Conservation (phyloP, 805 yeast species). For the Cyberlindnera japonica region DNA sequence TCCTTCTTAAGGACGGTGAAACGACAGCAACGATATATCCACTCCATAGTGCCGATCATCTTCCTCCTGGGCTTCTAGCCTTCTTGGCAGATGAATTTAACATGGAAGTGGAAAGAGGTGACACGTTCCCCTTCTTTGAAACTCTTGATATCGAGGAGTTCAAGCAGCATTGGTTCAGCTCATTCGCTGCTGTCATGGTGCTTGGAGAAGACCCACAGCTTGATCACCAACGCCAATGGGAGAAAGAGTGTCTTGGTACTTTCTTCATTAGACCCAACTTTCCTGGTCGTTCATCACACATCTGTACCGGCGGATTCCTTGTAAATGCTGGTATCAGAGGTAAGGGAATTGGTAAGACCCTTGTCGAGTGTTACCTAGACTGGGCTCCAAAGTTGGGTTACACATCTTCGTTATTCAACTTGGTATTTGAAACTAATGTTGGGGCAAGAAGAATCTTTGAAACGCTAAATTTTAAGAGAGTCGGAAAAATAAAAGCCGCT, state of each 20-base stretch:
- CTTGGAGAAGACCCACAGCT: slow-evolving; percentile 68
- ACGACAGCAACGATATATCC: slow-evolving; percentile 94
- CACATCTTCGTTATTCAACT: slow-evolving; percentile 76
- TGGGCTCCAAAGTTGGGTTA: slow-evolving; percentile 93
- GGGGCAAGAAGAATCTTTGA: slow-evolving; percentile 81
- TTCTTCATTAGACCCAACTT: slow-evolving; percentile 83
- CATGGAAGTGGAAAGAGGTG: slow-evolving; percentile 87
- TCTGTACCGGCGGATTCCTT: slow-evolving; percentile 84
- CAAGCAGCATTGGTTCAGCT: slow-evolving; percentile 82
- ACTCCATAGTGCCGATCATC: slow-evolving; percentile 55
- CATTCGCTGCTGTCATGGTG: slow-evolving; percentile 72
- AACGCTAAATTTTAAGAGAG: slow-evolving; percentile 64
- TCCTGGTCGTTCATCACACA: slow-evolving; percentile 90
- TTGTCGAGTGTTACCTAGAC: slow-evolving; percentile 77
- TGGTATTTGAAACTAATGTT: slow-evolving; percentile 84
- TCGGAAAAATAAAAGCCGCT: slow-evolving; percentile 82
- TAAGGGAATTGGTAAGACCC: slow-evolving; percentile 83
- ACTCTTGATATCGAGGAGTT: slow-evolving; percentile 73
- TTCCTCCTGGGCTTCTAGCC: slow-evolving; percentile 76
- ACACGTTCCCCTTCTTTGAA: slow-evolving; percentile 82
- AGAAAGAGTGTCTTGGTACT: slow-evolving; percentile 85
- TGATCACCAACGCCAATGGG: slow-evolving; percentile 70
- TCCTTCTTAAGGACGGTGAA: slow-evolving; percentile 79
- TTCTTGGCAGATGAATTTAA: slow-evolving; percentile 90
- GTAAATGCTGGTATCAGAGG: slow-evolving; percentile 93